Percentiles rank a stretch among this genome's conserved stretches.
phyloP scores from a whole-genome alignment of 768 basidiomycete genomes.

The Terana coerulea region DNA sequence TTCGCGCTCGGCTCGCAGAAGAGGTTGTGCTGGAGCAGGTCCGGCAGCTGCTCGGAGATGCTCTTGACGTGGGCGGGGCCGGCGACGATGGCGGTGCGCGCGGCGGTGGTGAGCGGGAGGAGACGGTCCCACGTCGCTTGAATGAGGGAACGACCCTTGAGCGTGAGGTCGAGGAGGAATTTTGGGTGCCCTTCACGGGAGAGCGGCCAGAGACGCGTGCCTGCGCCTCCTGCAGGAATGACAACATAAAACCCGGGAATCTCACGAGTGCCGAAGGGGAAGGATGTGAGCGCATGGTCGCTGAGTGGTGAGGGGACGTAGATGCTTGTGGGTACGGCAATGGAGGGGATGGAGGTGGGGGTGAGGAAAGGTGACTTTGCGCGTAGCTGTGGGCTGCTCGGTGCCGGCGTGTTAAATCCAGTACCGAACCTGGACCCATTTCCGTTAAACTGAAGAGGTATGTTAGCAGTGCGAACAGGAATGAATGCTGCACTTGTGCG shows the following conservation, averaged over 20 bases:
- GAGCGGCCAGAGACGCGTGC: slow-evolving; percentile 85
- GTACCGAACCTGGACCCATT: slow-evolving; percentile 32
- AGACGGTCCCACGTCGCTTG: slow-evolving; percentile 92
- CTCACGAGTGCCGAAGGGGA: slow-evolving; percentile 51
- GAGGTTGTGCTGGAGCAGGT: slow-evolving; percentile 63
- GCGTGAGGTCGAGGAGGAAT: slow-evolving; percentile 81
- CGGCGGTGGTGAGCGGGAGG: slow-evolving; percentile 66
- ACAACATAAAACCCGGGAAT: slow-evolving; percentile 89
- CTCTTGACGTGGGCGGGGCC: slow-evolving; percentile 72
- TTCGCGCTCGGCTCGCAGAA: slow-evolving; percentile 88
- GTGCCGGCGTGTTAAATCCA: slow-evolving; percentile 62
- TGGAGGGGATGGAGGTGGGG: slow-evolving; percentile 39
- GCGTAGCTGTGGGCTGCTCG: slow-evolving; percentile 73
- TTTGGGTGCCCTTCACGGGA: slow-evolving; percentile 84
- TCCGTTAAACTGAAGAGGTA: slow-evolving; percentile 11
- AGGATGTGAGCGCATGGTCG: slow-evolving; percentile 49
- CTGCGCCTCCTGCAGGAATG: slow-evolving; percentile 86
- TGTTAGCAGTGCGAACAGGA: slow-evolving; percentile 2
- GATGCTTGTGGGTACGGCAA: slow-evolving; percentile 37
- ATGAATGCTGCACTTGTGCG: too few species aligned
- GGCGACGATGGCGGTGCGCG: slow-evolving; percentile 79
- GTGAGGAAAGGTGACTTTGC: slow-evolving; percentile 78
- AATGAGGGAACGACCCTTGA: slow-evolving; percentile 82
- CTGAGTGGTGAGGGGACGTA: slow-evolving; percentile 72
- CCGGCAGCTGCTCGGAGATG: slow-evolving; percentile 78